These are phyloP conservation scores for Guillardia theta DNA, from an alignment of 78 protist species.

Conservation along the genomic window DNA sequence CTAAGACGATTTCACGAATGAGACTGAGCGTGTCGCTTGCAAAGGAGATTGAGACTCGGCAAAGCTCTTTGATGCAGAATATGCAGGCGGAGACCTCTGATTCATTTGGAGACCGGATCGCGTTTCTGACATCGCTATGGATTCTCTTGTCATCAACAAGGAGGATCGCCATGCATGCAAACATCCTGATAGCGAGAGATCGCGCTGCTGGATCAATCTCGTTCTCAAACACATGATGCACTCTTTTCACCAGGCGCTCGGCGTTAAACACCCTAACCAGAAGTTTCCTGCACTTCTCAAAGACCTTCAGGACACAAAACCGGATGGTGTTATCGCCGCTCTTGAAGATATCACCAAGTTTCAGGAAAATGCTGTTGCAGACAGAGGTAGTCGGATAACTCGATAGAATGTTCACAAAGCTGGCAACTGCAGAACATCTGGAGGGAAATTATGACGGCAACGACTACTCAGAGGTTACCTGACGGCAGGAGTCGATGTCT, in stretches of 20 bases:
- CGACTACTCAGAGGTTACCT: too few species aligned
- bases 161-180: neutral
- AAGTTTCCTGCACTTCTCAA: neutral
- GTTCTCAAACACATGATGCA: neutral
- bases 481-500: too few species aligned
- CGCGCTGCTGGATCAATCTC: neutral
- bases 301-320: neutral
- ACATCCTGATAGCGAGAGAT: neutral
- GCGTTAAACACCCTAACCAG: neutral
- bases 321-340: neutral
- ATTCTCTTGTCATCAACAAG: neutral
- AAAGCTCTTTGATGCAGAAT: too few species aligned
- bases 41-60: too few species aligned
- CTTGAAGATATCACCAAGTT: constrained; percentile 9
- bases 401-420: neutral
- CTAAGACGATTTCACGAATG: too few species aligned
- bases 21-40: too few species aligned
- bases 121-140: neutral
- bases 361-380: neutral
- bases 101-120: neutral
- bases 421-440: neutral
- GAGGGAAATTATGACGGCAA: neutral
- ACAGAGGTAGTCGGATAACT: neutral
- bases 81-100: neutral
- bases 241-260: neutral